phyloP scores from a whole-genome alignment of 306 rosid genomes.

The Cajanus cajan region DNA sequence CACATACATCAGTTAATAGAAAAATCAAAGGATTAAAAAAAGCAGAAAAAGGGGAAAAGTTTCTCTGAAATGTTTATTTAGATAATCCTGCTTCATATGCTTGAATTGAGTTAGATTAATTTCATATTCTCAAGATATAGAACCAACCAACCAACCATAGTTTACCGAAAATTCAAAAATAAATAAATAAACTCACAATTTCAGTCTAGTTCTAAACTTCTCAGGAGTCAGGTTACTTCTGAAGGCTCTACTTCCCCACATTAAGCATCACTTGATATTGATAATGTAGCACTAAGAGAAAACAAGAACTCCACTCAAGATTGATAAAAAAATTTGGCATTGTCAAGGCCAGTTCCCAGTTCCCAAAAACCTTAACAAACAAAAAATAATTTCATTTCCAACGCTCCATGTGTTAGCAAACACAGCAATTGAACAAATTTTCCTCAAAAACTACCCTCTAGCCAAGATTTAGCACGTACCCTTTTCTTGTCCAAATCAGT shows the following conservation, averaged over 20 bases:
- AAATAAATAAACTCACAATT: not conserved
- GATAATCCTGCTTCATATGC: conserved; percentile 13
- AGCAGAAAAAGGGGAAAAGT: no score
- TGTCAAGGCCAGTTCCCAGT: not conserved
- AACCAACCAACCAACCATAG: not conserved
- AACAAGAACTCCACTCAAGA: not conserved
- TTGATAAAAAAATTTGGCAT: not conserved
- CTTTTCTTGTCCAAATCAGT: not conserved
- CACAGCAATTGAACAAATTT: conserved; percentile 2
- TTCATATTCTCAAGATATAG: not conserved
- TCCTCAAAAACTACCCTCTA: conserved; percentile 5
- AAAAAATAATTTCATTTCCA: not conserved
- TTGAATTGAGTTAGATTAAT: conserved; percentile 18
- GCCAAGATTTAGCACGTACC: conserved; percentile 16
- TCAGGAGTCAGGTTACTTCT: not conserved
- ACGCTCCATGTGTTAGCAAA: conserved; percentile 1
- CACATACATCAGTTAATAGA: not conserved
- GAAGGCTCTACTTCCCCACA: not conserved
- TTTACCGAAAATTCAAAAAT: not conserved
- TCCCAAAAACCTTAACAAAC: not conserved
- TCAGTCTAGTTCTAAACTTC: not conserved
- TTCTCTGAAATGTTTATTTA: not conserved
- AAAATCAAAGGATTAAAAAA: conserved; percentile 4
- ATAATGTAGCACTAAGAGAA: conserved; percentile 3
- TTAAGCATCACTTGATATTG: not conserved